Evolutionary conservation across 257 asterid genomes (phyloP), one percentile per base, ranked within the genome.

Genomic region (Nicotiana undulata): DNA sequence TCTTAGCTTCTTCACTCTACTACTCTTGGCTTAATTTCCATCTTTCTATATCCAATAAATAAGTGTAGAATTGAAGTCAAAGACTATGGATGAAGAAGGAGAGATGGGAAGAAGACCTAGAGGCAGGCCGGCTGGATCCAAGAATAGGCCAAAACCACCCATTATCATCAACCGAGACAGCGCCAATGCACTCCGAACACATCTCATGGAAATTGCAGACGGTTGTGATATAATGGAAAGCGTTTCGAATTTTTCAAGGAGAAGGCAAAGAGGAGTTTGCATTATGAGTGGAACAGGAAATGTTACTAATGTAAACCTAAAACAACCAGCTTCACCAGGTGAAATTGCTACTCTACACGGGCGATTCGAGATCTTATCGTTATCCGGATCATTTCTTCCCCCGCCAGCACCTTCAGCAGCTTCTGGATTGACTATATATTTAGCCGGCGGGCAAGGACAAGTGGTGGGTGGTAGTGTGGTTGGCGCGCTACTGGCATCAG

Each of bases 171-270:
- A 70, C 29, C 58, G 77, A 3, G 77, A 70, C 77, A 70, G 77
- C 32, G 77, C 77, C 59, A 70, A 70, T 11, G 77, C 77, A 3
- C 77, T 70, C 77, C 58, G 77, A 70, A 70, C 77, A 44, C 77
- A 70, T 6, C 46, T 70, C 6, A 70, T 70, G 7, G 77, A 70
- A 70, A 44, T 70, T 12, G 58, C 77, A 12, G 77, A 70, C 4
- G 77, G 77, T 70, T 70, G 77, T 70, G 77, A 70, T 70, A 56
- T 70, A n/a, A 70, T 70, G 58, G 77, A 70, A 20, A 70, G 77
- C 34, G 13, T 70, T 20, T 70, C 77, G n/a, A 70, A 40, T 20
- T 70, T 70, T 70, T 70, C 77, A 3, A 44, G 77, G 26, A 70
- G 77, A 70, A 70, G 77, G 9, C 77, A 70, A 44, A 70, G 77